These are phyloP conservation scores for Solanum lycopersicoides DNA, from an alignment of 257 asterid species.

Conservation along the genomic window DNA sequence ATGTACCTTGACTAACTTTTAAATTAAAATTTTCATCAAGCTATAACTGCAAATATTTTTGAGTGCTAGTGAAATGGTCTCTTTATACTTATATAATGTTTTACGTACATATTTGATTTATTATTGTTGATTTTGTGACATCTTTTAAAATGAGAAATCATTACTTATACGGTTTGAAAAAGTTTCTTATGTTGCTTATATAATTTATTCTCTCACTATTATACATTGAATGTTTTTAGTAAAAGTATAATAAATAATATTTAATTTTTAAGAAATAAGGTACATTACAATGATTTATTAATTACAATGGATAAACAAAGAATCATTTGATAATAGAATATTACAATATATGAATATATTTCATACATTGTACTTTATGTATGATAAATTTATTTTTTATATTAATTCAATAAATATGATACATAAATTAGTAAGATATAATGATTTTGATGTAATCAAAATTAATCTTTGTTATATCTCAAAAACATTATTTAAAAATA, in stretches of 20 bases:
- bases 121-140: neutral
- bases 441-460: neutral
- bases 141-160: neutral
- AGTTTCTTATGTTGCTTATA: neutral
- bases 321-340: neutral
- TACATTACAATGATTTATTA: neutral
- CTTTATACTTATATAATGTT: neutral
- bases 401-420: neutral
- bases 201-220: neutral
- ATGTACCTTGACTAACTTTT: neutral
- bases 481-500: neutral
- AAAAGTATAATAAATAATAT: neutral
- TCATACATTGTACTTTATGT: neutral
- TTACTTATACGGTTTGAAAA: neutral
- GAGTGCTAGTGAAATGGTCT: neutral
- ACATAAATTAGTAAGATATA: neutral
- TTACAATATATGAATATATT: neutral
- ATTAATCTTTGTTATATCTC: neutral
- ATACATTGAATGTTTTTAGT: neutral
- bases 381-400: neutral
- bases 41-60: neutral
- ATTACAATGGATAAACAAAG: neutral
- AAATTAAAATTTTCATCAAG: neutral
- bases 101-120: neutral
- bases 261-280: neutral